Base-by-base conservation (phyloP, 257 asterid genomes). In the Agastache rugosa region DNA sequence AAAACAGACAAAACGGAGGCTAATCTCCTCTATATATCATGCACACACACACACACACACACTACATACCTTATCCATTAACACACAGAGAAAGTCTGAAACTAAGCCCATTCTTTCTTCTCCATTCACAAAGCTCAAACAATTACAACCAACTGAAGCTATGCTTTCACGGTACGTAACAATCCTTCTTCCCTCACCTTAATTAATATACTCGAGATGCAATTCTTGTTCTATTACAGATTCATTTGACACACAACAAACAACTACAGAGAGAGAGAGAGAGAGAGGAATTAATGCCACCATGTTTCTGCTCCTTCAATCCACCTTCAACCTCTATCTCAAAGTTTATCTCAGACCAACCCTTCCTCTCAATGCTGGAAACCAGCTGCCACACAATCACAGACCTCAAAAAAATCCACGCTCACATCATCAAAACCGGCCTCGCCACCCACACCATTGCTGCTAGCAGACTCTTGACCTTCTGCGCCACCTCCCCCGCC, bases 271-370 rank as follows among this genome's bases (percentile, higher is more conserved):
- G 62, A 55, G 62, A 22, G 23, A 53, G 59, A 67, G 45, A 50
- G 54, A 48, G 55, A 16, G 22, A 16, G 22, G 37, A 34, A 34
- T 34, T 25, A 25, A 87, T 91, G 97, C 81, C 78, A 83, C 72
- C 83, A 89, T 86, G 90, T 89, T 82, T 84, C 47, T 84, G 87
- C 84, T 89, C 86, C 74, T 84, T 42, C 87, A 79, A 75, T 86
- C 92, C 89, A 87, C 85, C 87, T 77, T 88, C 96, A 86, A 69
- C 83, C 86, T 86, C 91, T 87, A 83, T 88, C 69, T 83, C 93
- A 80, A 88, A 85, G 75, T 86, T 89, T 87, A 89, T 87, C 86
- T 88, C 86, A 67, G 83, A 83, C 82, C 93, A 88, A 7, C 95
- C 93, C 6, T 77, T 67, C 70, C 94, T 87, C 73, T 59, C 82